Conservation (phyloP, 495 filamentous ascomycete genomes). For the Penicillium nucicola region DNA sequence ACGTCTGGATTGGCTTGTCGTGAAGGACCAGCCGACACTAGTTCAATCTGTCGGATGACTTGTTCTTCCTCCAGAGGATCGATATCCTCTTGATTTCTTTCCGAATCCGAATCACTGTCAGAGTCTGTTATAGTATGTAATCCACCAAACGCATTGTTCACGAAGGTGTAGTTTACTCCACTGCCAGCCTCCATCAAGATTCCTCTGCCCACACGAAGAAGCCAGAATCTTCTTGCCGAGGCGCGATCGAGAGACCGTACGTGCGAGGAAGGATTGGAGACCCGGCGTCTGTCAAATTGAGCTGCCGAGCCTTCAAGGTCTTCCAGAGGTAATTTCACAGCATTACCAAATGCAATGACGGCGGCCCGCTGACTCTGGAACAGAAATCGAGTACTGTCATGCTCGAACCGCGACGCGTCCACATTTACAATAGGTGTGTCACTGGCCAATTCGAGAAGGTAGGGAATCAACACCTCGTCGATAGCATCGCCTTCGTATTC, state of each 20-base stretch:
- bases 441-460: constrained; percentile 49
- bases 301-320: constrained; percentile 38
- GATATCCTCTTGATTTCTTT: constrained; percentile 43
- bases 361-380: constrained; percentile 56
- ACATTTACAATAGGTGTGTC: constrained; percentile 51
- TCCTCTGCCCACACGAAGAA: constrained; percentile 57
- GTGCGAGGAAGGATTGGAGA: constrained; percentile 18
- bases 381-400: constrained; percentile 48
- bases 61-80: constrained; percentile 41
- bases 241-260: constrained; percentile 33
- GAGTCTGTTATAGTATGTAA: constrained; percentile 35
- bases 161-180: constrained; percentile 54
- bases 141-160: constrained; percentile 64
- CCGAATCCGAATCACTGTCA: constrained; percentile 36
- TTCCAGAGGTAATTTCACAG: constrained; percentile 49
- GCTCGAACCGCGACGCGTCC: constrained; percentile 58
- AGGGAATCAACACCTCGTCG: constrained; percentile 56
- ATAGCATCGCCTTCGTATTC: constrained; percentile 50
- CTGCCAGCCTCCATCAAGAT: constrained; percentile 60
- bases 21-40: constrained; percentile 11
- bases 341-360: constrained; percentile 53
- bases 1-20: not conserved
- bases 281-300: constrained; percentile 21
- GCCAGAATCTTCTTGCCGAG: constrained; percentile 56
- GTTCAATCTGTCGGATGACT: constrained; percentile 28